Base-by-base conservation (phyloP, 208 protist species). In the Leishmania gerbilli region DNA sequence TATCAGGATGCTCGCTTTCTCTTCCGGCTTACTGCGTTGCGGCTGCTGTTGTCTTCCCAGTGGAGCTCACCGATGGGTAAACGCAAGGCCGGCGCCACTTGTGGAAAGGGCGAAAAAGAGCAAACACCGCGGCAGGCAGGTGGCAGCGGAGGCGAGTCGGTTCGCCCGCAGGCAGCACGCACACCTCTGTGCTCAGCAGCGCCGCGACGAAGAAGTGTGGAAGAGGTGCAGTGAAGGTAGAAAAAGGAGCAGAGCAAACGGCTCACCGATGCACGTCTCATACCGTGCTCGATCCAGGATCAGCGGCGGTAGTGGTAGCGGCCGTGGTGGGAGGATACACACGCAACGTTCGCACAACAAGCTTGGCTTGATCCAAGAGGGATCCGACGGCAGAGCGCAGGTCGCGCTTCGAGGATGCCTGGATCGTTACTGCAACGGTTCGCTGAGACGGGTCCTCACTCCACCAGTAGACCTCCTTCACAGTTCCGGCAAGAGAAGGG, bases 301-400 rank as follows among this genome's bases (percentile, higher is more conserved):
- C 71, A 2, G 71, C 49, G 27, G 31, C 11, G 13, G 8, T 64
- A 24, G 47, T 19, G 47, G 17, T 1, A 31, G 40, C 45, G 8
- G 49, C 34, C 7, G 58, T 40, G 51, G 64, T 64, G n/a, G 82
- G 68, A 21, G 88, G 83, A 55, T 92, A 92, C 13, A 88, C 85
- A 27, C 88, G 79, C 69, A 93, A 76, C 31, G 89, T 93, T 45
- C 91, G 80, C 34, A 91, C 75, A 21, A 91, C 80, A 31, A 95
- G 86, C 77, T 90, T 95, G 7, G 69, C 56, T 69, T 94, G 91
- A 79, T 90, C 87, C 55, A 91, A 58, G 56, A 90, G 76, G 17
- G 88, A 82, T 13, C 83, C 84, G 34, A 94, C 75, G 27, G 87
- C 89, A 34, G 83, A 79, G 31, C 89, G 89, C 75, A 94, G 55